Evolutionary conservation across 495 filamentous ascomycete species (phyloP).

Genomic region (Hamigera avellanea): DNA sequence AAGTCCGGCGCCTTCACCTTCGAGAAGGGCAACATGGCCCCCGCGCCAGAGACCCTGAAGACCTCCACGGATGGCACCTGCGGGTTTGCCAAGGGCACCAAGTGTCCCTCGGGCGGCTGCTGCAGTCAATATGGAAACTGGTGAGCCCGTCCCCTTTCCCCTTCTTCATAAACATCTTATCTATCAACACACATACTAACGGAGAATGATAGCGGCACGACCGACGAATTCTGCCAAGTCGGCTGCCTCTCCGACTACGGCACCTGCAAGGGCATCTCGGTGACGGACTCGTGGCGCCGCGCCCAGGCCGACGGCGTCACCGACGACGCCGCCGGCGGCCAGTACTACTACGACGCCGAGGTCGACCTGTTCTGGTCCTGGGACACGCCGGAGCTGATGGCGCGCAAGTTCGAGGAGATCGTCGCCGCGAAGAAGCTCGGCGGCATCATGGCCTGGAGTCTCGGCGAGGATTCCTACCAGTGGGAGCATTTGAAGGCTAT

Average conservation of each 20-base stretch:
- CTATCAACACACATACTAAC: not conserved
- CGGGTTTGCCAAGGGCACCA: conserved; percentile 14
- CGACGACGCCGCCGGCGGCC: conserved; percentile 48
- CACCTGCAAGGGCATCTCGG: conserved; percentile 27
- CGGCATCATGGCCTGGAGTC: conserved; percentile 61
- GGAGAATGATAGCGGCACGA: conserved; percentile 11
- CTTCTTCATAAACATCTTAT: not conserved
- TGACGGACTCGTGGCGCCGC: conserved; percentile 30
- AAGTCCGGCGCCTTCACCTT: conserved; percentile 52
- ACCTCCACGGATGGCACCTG: conserved; percentile 32
- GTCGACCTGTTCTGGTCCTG: conserved; percentile 63
- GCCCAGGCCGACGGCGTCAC: conserved; percentile 43
- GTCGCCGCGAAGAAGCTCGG: conserved; percentile 47
- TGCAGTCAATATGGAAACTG: conserved; percentile 29
- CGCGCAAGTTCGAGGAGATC: conserved; percentile 50
- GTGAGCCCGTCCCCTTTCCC: conserved; percentile 18
- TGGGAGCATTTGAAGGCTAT: conserved; percentile 50
- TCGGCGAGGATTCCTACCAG: conserved; percentile 55
- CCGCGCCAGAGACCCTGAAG: conserved; percentile 31
- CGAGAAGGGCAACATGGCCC: conserved; percentile 31
- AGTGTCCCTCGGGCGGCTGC: conserved; percentile 23
- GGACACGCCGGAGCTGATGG: conserved; percentile 53
- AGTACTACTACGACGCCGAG: conserved; percentile 55
- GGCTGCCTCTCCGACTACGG: conserved; percentile 32
- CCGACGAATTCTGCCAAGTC: conserved; percentile 24